Percentiles rank a stretch among this genome's conserved stretches.
These are phyloP conservation scores for Straminergon stramineum DNA, from an alignment of 225 moss, liverwort and hornwort genomes.

Conservation along the genomic window DNA sequence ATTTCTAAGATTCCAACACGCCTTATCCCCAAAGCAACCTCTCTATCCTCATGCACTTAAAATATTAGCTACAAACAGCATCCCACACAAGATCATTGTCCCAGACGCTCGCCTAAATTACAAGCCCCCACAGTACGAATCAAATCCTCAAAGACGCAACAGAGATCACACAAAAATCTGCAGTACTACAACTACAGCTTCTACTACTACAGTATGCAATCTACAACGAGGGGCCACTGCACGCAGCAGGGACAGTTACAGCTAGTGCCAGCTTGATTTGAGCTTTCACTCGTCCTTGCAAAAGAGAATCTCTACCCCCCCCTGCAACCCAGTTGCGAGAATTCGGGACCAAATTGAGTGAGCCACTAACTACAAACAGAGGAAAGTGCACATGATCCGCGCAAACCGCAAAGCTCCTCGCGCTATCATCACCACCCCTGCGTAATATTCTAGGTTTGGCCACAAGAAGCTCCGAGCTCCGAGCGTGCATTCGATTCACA, in stretches of 20 bases:
- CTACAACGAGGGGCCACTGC: neutral
- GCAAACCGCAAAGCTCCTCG: neutral
- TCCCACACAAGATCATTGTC: neutral
- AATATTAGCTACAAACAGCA: neutral
- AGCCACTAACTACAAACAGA: neutral
- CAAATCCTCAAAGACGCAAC: neutral
- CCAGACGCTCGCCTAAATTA: neutral
- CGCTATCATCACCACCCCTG: neutral
- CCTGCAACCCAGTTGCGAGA: neutral
- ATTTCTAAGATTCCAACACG: conserved; percentile 2
- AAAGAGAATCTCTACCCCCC: neutral
- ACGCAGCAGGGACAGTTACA: neutral
- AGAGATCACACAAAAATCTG: neutral
- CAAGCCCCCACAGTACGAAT: neutral
- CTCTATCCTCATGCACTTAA: neutral
- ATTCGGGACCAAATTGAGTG: conserved; percentile 1
- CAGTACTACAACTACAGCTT: neutral
- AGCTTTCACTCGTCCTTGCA: neutral
- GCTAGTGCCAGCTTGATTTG: neutral
- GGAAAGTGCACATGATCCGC: neutral
- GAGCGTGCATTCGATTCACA: neutral
- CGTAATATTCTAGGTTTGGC: neutral
- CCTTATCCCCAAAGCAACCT: conserved; percentile 1
- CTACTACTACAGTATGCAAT: neutral
- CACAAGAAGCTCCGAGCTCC: neutral